These are phyloP conservation scores for Aethionema arabicum DNA, from an alignment of 345 rosid species.

Conservation along the genomic window DNA sequence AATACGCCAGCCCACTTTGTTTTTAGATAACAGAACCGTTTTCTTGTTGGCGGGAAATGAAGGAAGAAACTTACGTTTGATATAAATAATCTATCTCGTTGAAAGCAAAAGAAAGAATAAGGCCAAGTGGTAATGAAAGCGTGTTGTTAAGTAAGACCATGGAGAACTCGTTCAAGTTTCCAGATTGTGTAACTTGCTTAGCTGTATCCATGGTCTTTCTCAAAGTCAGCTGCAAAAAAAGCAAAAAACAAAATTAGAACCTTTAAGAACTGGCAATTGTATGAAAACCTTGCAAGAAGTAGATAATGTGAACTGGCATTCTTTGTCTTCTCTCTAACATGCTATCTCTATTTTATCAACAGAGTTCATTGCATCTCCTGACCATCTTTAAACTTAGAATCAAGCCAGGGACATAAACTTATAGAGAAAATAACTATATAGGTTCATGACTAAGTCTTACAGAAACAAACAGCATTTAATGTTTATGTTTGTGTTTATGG, in stretches of 20 bases:
- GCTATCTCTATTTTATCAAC: background rate
- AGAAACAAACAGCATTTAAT: background rate
- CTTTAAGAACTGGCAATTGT: background rate
- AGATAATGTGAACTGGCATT: background rate
- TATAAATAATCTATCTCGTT: slow-evolving; percentile 82
- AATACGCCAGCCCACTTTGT: slow-evolving; percentile 6
- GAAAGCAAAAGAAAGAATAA: slow-evolving; percentile 69
- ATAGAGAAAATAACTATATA: slow-evolving; percentile 3
- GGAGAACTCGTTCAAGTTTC: slow-evolving; percentile 90
- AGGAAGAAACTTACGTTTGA: slow-evolving; percentile 59
- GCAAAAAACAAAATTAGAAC: slow-evolving; percentile 17
- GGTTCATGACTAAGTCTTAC: slow-evolving; percentile 11
- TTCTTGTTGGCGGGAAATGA: background rate
- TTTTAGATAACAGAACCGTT: slow-evolving; percentile 6
- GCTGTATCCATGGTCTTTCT: slow-evolving; percentile 98
- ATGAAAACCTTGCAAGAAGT: background rate
- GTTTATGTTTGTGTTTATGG: slow-evolving; percentile 12
- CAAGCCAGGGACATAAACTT: background rate
- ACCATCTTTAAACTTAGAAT: background rate
- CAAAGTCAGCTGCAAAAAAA: slow-evolving; percentile 72
- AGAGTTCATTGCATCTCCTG: background rate
- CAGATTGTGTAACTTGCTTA: slow-evolving; percentile 83
- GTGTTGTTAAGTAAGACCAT: slow-evolving; percentile 97
- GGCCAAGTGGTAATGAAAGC: slow-evolving; percentile 86
- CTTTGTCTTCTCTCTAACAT: background rate